Conservation (phyloP, 2,329 filamentous ascomycete genomes). For the Fusarium incarnatum region DNA sequence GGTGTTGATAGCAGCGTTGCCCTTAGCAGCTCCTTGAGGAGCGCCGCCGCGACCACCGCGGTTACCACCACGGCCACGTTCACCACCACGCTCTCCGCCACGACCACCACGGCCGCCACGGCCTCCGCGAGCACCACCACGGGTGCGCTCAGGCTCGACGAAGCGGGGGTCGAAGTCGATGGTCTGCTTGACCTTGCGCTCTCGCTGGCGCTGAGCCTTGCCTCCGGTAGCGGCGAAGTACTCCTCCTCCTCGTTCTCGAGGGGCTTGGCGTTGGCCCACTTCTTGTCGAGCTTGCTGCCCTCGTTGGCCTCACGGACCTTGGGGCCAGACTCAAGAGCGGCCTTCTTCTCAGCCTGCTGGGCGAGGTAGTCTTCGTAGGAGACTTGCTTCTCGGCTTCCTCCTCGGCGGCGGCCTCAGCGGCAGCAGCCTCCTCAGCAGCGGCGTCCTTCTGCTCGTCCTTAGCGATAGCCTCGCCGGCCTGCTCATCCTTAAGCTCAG, state of each 20-base stretch:
- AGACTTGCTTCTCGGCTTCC: slow-evolving; percentile 85
- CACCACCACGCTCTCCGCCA: slow-evolving; percentile 58
- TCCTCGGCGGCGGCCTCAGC: slow-evolving; percentile 60
- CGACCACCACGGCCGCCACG: slow-evolving; percentile 57
- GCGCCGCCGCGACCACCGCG: slow-evolving; percentile 48
- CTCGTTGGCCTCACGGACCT: slow-evolving; percentile 92
- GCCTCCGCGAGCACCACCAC: slow-evolving; percentile 63
- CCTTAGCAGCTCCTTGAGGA: slow-evolving; percentile 49
- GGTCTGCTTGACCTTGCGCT: slow-evolving; percentile 91
- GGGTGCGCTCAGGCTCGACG: slow-evolving; percentile 74
- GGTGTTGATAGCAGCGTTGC: slow-evolving; percentile 61
- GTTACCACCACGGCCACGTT: slow-evolving; percentile 50
- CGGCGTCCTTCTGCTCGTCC: slow-evolving; percentile 80
- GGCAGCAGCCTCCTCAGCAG: slow-evolving; percentile 61
- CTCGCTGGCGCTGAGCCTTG: slow-evolving; percentile 87
- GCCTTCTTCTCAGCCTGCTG: slow-evolving; percentile 79
- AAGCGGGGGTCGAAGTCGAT: slow-evolving; percentile 89
- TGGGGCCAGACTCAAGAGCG: slow-evolving; percentile 71
- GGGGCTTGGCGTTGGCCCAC: slow-evolving; percentile 85
- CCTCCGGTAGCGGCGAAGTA: slow-evolving; percentile 80
- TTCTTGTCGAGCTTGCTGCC: slow-evolving; percentile 89
- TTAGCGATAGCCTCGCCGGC: slow-evolving; percentile 90
- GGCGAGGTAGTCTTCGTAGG: slow-evolving; percentile 88
- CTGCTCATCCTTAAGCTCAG: slow-evolving; percentile 91
- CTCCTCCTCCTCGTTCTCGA: slow-evolving; percentile 76